Conservation (phyloP, 2,329 filamentous ascomycete species). For the Chaetomiaceae sp. region DNA sequence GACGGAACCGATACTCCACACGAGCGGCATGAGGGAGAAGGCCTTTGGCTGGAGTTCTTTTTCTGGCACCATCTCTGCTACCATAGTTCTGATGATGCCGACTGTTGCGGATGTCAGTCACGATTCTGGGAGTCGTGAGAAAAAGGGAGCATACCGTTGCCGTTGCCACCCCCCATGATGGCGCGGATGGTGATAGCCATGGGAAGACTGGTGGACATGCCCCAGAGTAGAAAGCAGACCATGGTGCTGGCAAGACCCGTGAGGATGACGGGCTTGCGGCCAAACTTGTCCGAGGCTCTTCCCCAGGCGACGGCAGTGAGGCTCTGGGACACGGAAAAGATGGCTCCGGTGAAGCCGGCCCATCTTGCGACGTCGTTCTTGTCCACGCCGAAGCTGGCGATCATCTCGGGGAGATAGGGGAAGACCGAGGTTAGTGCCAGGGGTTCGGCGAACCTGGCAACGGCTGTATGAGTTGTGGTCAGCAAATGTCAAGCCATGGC, state of each 20-base stretch:
- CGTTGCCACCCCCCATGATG: slow-evolving; percentile 79
- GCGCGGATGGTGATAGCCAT: slow-evolving; percentile 78
- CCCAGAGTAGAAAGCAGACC: slow-evolving; percentile 75
- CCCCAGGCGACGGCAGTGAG: slow-evolving; percentile 72
- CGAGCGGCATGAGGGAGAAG: slow-evolving; percentile 89
- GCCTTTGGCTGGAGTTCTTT: slow-evolving; percentile 81
- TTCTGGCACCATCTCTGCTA: slow-evolving; percentile 87
- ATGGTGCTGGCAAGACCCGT: slow-evolving; percentile 72
- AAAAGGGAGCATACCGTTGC: slow-evolving; percentile 57
- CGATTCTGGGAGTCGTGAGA: background rate
- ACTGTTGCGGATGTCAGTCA: slow-evolving; percentile 43
- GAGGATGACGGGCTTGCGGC: slow-evolving; percentile 79
- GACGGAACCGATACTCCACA: slow-evolving; percentile 81
- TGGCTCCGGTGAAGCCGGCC: slow-evolving; percentile 69
- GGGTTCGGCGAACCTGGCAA: slow-evolving; percentile 76
- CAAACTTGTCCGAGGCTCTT: slow-evolving; percentile 69
- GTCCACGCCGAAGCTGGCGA: slow-evolving; percentile 69
- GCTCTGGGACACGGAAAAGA: slow-evolving; percentile 70
- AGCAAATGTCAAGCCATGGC: slow-evolving; percentile 30
- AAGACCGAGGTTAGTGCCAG: slow-evolving; percentile 68
- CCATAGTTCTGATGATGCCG: slow-evolving; percentile 88
- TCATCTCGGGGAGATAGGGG: slow-evolving; percentile 74
- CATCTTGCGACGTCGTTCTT: slow-evolving; percentile 72
- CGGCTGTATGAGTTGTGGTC: slow-evolving; percentile 46
- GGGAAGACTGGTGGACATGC: slow-evolving; percentile 70